These are phyloP conservation scores for Leavenworthia alabamica DNA, from an alignment of 345 rosid genomes.

Conservation along the genomic window DNA sequence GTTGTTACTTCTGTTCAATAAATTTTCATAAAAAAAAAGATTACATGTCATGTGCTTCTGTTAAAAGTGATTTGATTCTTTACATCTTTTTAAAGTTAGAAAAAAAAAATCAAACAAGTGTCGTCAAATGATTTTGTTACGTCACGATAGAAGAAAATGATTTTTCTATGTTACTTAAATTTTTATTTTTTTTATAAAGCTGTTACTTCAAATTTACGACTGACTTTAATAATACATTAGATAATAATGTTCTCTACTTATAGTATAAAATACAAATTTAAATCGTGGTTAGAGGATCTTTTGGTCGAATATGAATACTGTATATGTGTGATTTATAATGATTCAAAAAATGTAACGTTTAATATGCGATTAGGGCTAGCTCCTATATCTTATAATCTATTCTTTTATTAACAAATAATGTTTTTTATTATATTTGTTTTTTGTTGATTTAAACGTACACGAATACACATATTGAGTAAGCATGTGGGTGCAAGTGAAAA, in stretches of 20 bases:
- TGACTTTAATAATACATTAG: neutral
- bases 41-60: constrained; percentile 28
- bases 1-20: constrained; percentile 23
- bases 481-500: constrained; percentile 10
- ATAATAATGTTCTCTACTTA: neutral
- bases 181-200: too few relatives aligned
- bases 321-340: too few relatives aligned
- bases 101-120: constrained; percentile 1
- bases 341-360: too few relatives aligned
- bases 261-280: neutral
- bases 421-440: neutral
- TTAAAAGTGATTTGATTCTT: constrained; percentile 30
- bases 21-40: constrained; percentile 16
- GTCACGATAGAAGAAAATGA: neutral
- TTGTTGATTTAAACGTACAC: neutral
- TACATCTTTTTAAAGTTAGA: constrained; percentile 14
- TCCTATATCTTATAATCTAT: neutral
- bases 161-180: neutral
- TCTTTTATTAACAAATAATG: neutral
- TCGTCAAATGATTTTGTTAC: constrained; percentile 4
- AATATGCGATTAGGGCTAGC: too few relatives aligned
- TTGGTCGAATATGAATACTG: neutral
- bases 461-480: constrained; percentile 4
- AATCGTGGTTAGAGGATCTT: neutral
- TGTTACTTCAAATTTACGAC: neutral